Percentiles rank a stretch among this genome's conserved stretches.
Conservation (phyloP, 2,329 filamentous ascomycete genomes). For the Metarhizium album region DNA sequence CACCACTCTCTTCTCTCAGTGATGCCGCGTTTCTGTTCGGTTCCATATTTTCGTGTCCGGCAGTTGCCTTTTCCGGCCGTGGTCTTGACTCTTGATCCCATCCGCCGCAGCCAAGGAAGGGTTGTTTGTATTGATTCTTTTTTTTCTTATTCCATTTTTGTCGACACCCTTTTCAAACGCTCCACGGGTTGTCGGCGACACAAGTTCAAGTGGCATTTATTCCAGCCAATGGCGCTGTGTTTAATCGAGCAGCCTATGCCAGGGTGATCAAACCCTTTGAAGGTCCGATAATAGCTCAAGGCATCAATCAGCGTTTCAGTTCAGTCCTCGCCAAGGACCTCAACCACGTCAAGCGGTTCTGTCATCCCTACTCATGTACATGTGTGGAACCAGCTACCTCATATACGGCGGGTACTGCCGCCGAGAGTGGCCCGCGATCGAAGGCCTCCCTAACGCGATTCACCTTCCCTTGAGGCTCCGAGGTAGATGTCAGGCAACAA, state of each 20-base stretch:
- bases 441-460: background rate
- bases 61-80: slow-evolving; percentile 4
- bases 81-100: background rate
- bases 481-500: no score
- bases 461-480: background rate
- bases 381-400: background rate
- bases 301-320: slow-evolving; percentile 19
- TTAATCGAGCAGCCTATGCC: slow-evolving; percentile 20
- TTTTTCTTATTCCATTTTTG: background rate
- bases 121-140: no score
- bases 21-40: no score
- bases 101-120: background rate
- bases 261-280: background rate
- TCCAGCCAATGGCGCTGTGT: slow-evolving; percentile 13
- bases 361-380: background rate
- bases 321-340: background rate
- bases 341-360: background rate
- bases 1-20: background rate
- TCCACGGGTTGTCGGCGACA: background rate
- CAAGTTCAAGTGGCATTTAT: background rate
- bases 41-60: background rate
- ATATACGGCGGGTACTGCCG: no score
- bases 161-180: background rate
- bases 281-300: slow-evolving; percentile 12
- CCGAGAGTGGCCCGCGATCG: no score